Base-by-base conservation (phyloP, 1,139 yeast genomes). In the Yamadazyma membranifaciens region DNA sequence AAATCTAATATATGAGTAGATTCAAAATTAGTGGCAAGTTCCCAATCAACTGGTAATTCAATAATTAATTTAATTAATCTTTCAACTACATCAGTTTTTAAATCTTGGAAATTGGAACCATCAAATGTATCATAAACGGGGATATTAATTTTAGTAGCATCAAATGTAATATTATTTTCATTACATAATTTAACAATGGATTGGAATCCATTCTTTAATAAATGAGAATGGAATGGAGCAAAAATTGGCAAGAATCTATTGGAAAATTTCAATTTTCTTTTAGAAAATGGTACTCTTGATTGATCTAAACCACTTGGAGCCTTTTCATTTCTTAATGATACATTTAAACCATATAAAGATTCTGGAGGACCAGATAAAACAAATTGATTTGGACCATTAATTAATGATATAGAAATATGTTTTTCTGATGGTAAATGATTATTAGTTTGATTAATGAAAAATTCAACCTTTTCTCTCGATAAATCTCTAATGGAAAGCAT, bases 301-400 rank as follows among this genome's bases (percentile, higher is more conserved):
- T 92, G 98, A 59, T 91, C 96, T 56, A 88, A 78, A 39, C 98
- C 98, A 41, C 92, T 74, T 44, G 95, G 87, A 39, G 98, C 98
- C 73, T 92, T 92, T 49, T 89, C 87, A 69, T 88, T 87, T 75
- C 98, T 84, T 62, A 92, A 76, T 45, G 92, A 79, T 60, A 92
- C 76, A 68, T 91, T 91, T 57, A 92, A 80, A 74, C 99, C 99
- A 57, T 92, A 92, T 52, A 92, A 75, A n/a, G 98, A 89, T 74
- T 89, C 96, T 42, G 98, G 98, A 40, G 98, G 98, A 63, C 99
- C 99, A 29, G 95, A 81, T 42, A 92, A 87, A 46, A 92, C 98
- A 71, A 89, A 77, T 67, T 89, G 88, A 70, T 96, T 82, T 36
- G 96, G 96, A 63, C 98, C 98, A 60, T 92, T 92, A 54, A 91